Base-by-base conservation (phyloP, 768 basidiomycete species). In the Rhodotorula toruloides region DNA sequence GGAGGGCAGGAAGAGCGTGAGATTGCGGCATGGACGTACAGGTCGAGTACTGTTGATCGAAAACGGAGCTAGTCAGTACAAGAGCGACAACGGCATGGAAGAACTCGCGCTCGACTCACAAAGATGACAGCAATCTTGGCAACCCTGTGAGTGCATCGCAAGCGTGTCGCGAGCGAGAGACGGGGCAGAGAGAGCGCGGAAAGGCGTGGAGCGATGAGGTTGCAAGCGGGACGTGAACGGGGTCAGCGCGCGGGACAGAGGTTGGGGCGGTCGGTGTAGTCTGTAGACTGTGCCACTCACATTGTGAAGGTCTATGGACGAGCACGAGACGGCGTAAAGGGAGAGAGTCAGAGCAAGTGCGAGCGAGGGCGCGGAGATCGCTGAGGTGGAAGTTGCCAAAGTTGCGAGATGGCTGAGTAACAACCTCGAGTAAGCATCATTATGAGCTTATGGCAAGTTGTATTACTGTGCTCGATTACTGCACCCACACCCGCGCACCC, bases 101-200 rank as follows among this genome's bases (percentile, higher is more conserved):
- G 10, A 14, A 16, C n/a, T n/a, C n/a, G n/a, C n/a, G n/a, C n/a
- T n/a, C n/a, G 39, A 55, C 53, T n/a, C 53, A 54, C 53, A 59
- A 56, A 60, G 59, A 67, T 54, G 46, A 65, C 53, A 19, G 58
- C 54, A 47, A 61, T 65, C 49, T 47, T 49, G 43, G 54, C 53
- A 40, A 40, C 29, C 32, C 42, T 54, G 43, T 22, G 11, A n/a
- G n/a, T n/a, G n/a, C n/a, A n/a, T n/a, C n/a, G n/a, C n/a, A 10
- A 69, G 74, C 68, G 58, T 75, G 75, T 72, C 37, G 72, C 74
- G 31, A 60, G 60, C 11, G 67, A 55, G 58, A 73, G 74, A 27
- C 76, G 71, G n/a, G n/a, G n/a, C n/a, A 67, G 76, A 76, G 53
- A 75, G 58, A 40, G 37, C 17, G 48, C 6, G 46, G 31, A 27